Evolutionary conservation across 108 stramenopile genomes (phyloP).

Genomic region (Nitzschia sp.): DNA sequence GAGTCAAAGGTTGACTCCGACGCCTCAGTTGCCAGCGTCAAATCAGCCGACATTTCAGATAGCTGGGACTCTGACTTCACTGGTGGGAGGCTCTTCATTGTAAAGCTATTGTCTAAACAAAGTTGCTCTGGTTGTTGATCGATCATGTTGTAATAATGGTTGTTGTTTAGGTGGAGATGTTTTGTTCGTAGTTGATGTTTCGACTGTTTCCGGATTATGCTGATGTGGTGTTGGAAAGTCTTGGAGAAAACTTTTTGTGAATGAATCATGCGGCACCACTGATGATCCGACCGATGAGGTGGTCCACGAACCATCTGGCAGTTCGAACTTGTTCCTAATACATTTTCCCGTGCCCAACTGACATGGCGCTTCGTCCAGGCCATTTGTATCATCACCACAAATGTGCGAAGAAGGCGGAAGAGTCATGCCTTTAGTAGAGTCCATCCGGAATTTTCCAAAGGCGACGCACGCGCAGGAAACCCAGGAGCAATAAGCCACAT

Average conservation of each 20-base stretch:
- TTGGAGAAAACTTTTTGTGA: background rate
- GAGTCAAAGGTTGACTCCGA: slow-evolving; percentile 7
- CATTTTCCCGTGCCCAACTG: no score
- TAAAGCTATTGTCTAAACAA: no score
- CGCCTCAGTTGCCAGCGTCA: slow-evolving; percentile 11
- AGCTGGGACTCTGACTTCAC: slow-evolving; percentile 22
- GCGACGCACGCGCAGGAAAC: no score
- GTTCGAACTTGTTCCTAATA: background rate
- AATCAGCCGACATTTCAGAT: slow-evolving; percentile 9
- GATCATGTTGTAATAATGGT: background rate
- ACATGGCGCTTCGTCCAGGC: no score
- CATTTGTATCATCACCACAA: no score
- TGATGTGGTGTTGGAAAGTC: no score
- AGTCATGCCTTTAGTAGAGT: no score
- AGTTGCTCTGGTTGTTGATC: background rate
- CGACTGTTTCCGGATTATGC: background rate
- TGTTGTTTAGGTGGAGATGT: background rate
- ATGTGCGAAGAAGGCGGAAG: no score
- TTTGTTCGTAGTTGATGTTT: background rate
- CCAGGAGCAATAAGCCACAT: no score
- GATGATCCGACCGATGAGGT: background rate
- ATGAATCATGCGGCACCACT: background rate
- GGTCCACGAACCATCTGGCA: background rate
- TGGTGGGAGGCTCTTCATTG: background rate
- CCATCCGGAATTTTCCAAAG: no score